A percentile compares a stretch with the other conserved stretches of the same genome.
phyloP scores from a whole-genome alignment of 768 basidiomycete genomes.

The Porpolomopsis calyptriformis region DNA sequence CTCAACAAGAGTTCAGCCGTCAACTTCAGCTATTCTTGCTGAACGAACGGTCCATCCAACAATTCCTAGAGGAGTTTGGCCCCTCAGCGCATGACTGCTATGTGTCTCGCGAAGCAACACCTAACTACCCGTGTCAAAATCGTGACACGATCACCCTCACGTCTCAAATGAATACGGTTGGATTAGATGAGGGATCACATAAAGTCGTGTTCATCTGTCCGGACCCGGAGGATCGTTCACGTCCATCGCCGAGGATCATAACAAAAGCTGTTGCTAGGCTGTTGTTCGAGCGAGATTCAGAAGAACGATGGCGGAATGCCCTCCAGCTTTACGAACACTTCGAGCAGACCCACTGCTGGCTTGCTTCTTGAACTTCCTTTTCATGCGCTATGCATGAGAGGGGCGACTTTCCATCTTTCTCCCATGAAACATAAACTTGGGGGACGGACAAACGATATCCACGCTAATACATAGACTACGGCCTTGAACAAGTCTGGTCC shows the following conservation, averaged over 20 bases:
- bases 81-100: conserved; percentile 2
- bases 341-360: conserved; percentile 5
- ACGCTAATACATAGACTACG: too few species aligned
- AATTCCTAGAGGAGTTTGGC: neutral
- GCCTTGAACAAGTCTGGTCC: too few species aligned
- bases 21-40: conserved; percentile 6
- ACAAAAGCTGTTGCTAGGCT: conserved; percentile 5
- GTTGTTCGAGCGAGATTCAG: conserved; percentile 6
- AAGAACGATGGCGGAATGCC: conserved; percentile 6
- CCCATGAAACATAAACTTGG: conserved; percentile 3
- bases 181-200: neutral
- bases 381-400: conserved; percentile 8
- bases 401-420: conserved; percentile 7
- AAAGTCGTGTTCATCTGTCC: neutral
- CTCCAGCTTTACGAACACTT: conserved; percentile 6
- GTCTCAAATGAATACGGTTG: neutral
- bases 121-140: neutral
- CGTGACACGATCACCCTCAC: neutral
- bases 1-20: conserved; percentile 6
- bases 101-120: neutral
- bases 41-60: conserved; percentile 5
- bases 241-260: neutral
- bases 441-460: conserved; percentile 1
- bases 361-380: conserved; percentile 8
- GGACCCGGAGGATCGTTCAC: neutral